A percentile compares a stretch with the other conserved stretches of the same genome.
These are phyloP conservation scores for Nitzschia sp. DNA, from an alignment of 108 stramenopile species.

Conservation along the genomic window DNA sequence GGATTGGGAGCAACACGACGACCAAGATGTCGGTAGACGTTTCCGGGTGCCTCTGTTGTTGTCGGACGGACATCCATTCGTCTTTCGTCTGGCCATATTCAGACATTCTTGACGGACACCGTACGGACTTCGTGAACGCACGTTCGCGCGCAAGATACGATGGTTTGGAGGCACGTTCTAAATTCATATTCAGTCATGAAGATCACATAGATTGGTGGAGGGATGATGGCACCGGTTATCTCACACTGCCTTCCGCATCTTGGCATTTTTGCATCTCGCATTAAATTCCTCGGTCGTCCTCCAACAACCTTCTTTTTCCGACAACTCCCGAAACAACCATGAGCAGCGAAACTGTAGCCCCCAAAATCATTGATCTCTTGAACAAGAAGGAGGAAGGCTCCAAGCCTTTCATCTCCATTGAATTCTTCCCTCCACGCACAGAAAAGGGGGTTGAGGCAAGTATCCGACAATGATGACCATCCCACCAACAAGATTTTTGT, in stretches of 20 bases:
- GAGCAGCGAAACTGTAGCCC: constrained; percentile 45
- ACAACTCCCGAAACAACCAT: constrained; percentile 7
- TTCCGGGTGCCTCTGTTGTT: too few species aligned
- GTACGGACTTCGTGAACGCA: too few species aligned
- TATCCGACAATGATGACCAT: not conserved
- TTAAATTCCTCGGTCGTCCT: not conserved
- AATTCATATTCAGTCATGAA: not conserved
- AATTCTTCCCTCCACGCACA: constrained; percentile 98
- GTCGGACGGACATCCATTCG: too few species aligned
- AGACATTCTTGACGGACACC: too few species aligned
- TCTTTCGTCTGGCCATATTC: too few species aligned
- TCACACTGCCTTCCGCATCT: not conserved
- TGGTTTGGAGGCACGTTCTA: not conserved
- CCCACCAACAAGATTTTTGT: not conserved
- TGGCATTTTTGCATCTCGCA: constrained; percentile 9
- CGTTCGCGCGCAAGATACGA: not conserved
- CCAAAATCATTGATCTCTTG: constrained; percentile 84
- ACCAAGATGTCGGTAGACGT: too few species aligned
- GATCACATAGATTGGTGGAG: too few species aligned
- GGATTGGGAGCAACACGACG: too few species aligned
- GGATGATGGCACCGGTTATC: too few species aligned
- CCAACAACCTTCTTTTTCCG: not conserved
- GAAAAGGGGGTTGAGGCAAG: constrained; percentile 88
- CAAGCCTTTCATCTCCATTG: constrained; percentile 86
- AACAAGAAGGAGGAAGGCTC: constrained; percentile 43